Evolutionary conservation across 768 basidiomycete species (phyloP).

Genomic region (Tulasnella sp.): DNA sequence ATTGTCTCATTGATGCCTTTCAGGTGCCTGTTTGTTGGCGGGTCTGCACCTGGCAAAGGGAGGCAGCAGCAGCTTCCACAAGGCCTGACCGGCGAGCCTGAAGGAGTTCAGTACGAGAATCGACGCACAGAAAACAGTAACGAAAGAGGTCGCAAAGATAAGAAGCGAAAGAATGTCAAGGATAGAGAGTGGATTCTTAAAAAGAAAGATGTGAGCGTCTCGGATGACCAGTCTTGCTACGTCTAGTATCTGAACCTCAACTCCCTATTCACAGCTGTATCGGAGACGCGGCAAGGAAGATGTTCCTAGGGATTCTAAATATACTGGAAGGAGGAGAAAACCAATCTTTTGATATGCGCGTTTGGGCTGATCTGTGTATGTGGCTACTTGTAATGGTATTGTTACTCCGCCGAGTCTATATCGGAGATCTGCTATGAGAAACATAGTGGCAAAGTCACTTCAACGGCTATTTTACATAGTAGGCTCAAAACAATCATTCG

Average conservation of each 20-base stretch:
- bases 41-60: slow-evolving; percentile 47
- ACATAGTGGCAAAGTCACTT: neutral
- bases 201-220: slow-evolving; percentile 80
- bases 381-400: neutral
- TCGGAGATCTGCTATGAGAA: neutral
- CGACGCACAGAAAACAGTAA: slow-evolving; percentile 59
- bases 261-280: slow-evolving; percentile 53
- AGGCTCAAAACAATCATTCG: neutral
- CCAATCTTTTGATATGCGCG: slow-evolving; percentile 58
- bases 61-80: slow-evolving; percentile 54
- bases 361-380: neutral
- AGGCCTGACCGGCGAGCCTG: slow-evolving; percentile 63
- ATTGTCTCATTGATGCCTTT: neutral
- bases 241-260: neutral
- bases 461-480: no score
- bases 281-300: slow-evolving; percentile 78
- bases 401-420: neutral
- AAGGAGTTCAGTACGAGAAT: slow-evolving; percentile 66
- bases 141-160: slow-evolving; percentile 50
- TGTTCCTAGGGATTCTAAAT: slow-evolving; percentile 83
- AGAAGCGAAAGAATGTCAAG: slow-evolving; percentile 68
- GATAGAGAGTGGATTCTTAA: slow-evolving; percentile 84
- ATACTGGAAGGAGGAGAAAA: slow-evolving; percentile 85
- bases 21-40: slow-evolving; percentile 80
- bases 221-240: slow-evolving; percentile 25